Evolutionary conservation across 2,329 filamentous ascomycete genomes (phyloP), one percentile per base, ranked within the genome.

Genomic region (Neobulgaria alba): DNA sequence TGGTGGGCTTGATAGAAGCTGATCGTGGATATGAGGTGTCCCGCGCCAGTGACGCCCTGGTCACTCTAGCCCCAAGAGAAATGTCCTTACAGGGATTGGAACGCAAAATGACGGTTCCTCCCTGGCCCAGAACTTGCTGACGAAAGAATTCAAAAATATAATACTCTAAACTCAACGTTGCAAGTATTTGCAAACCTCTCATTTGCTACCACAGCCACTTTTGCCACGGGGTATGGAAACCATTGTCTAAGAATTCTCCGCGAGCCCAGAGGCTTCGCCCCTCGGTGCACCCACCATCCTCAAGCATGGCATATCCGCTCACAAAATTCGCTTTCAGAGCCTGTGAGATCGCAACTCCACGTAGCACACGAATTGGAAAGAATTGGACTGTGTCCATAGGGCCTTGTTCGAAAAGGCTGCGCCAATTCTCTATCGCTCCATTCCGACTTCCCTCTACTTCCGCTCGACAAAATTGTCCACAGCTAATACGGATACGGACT

Each of bases 221-320:
- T n/a, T 34, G 17, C n/a, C 33, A 36, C 23, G 4, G 16, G 10
- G 17, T 31, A 45, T 47, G 42, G 18, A 36, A 29, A 20, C 38
- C 14, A 9, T 39, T 5, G 23, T 42, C 14, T 39, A 33, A 45
- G 30, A 43, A 7, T 41, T n/a, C 30, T 33, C 36, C 33, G 53
- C 48, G 42, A 49, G 50, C 53, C 54, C 46, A 18, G 39, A 48
- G 54, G 54, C 50, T 51, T 52, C 44, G 51, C 47, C 33, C 38
- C 38, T 21, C 38, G 34, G 29, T 40, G 21, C 5, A 14, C 42
- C 30, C 16, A 9, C 34, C 21, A 34, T 29, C n/a, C 23, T 10
- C 21, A 29, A 48, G 30, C 19, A 57, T 58, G 55, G 45, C 48
- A 30, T 38, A 43, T 36, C 37, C 46, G 43, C 37, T 53, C 15